These are phyloP conservation scores for Umbelopsis sp. DNA, from an alignment of 192 early-diverging fungal species.

Conservation along the genomic window DNA sequence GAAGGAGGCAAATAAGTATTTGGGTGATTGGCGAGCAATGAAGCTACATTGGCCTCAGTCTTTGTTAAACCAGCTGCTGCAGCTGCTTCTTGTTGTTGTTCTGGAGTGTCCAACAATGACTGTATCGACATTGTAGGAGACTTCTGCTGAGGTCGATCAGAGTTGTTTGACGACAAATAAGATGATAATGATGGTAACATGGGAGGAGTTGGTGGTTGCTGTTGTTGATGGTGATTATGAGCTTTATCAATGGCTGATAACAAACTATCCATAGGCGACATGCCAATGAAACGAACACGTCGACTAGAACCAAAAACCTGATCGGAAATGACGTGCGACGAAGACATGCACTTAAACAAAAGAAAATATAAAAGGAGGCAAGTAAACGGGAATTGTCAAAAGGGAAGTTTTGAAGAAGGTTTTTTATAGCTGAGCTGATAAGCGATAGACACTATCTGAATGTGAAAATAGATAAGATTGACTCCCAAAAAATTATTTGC, in stretches of 20 bases:
- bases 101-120: conserved; percentile 21
- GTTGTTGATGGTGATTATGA: conserved; percentile 17
- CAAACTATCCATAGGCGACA: conserved; percentile 37
- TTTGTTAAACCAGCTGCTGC: conserved; percentile 2
- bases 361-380: not conserved
- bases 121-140: conserved; percentile 35
- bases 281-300: conserved; percentile 21
- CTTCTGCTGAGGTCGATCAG: not conserved
- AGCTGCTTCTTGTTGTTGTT: not conserved
- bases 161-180: not conserved
- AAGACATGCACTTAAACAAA: not conserved
- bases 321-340: conserved; percentile 34
- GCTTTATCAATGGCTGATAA: conserved; percentile 33
- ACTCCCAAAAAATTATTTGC: not conserved
- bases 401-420: not conserved
- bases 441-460: not conserved
- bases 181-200: conserved; percentile 11
- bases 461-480: conserved; percentile 21
- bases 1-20: conserved; percentile 9
- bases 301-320: conserved; percentile 40
- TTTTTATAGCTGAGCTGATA: conserved; percentile 5
- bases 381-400: not conserved
- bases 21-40: not conserved
- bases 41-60: conserved; percentile 2
- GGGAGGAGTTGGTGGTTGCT: not conserved